Evolutionary conservation across 768 basidiomycete genomes (phyloP).

Genomic region (Rubroboletus pulcherrimus): DNA sequence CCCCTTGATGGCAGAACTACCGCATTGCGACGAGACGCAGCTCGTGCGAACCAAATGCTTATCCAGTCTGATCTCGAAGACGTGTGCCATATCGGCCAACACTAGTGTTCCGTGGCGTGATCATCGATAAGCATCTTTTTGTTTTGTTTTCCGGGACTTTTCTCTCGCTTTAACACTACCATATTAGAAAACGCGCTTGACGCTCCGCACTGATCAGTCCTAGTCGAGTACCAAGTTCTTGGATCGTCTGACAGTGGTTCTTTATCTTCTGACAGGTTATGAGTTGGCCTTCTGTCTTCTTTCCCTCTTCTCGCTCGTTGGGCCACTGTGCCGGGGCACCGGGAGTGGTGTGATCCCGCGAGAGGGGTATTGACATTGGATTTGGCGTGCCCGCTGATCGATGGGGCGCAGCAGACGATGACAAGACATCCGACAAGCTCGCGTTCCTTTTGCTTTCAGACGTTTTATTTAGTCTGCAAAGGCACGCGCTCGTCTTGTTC

Average conservation of each 20-base stretch:
- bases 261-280: background rate
- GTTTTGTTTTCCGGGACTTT: background rate
- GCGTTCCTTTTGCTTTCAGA: background rate
- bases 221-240: background rate
- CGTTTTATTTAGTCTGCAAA: background rate
- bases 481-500: background rate
- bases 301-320: background rate
- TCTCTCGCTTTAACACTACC: background rate
- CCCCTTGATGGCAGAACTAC: slow-evolving; percentile 12
- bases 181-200: background rate
- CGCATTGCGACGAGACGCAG: slow-evolving; percentile 3
- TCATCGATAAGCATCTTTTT: slow-evolving; percentile 17
- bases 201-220: background rate
- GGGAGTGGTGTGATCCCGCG: background rate
- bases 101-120: background rate
- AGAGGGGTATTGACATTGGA: background rate
- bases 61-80: slow-evolving; percentile 26
- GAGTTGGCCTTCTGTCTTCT: background rate
- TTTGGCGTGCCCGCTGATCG: background rate
- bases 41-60: slow-evolving; percentile 11
- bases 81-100: background rate
- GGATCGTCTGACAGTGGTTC: background rate
- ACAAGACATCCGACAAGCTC: slow-evolving; percentile 5
- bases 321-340: background rate
- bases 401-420: background rate